Conservation (phyloP, 306 rosid species). For the Gleditsia sinensis region DNA sequence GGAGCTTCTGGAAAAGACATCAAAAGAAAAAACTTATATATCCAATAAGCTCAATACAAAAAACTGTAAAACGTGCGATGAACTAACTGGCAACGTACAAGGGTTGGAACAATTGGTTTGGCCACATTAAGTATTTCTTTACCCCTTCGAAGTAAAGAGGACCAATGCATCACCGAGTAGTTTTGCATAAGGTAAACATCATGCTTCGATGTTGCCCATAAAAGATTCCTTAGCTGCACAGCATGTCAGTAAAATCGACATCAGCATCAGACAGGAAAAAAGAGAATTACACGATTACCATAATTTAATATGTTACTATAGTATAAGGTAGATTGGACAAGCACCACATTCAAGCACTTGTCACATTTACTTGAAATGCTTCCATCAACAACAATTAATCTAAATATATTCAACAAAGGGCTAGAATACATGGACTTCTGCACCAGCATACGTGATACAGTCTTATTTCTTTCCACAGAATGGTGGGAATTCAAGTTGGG, state of each 20-base stretch:
- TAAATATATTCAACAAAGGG: not conserved
- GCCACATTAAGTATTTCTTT: constrained; percentile 82
- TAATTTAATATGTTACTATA: not conserved
- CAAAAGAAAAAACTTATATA: not conserved
- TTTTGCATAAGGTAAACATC: constrained; percentile 92
- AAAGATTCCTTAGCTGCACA: constrained; percentile 79
- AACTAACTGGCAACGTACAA: constrained; percentile 49
- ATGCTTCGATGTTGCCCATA: constrained; percentile 94
- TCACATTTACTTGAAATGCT: not conserved
- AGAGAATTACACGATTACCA: not conserved
- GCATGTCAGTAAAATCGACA: constrained; percentile 33
- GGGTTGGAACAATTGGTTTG: constrained; percentile 65
- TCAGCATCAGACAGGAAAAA: constrained; percentile 1
- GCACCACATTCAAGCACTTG: constrained; percentile 16
- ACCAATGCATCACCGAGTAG: constrained; percentile 92
- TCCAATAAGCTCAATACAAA: constrained; percentile 27
- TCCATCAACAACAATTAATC: not conserved
- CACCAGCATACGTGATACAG: not conserved
- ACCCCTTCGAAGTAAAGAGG: constrained; percentile 63
- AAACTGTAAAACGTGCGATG: not conserved
- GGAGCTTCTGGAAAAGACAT: constrained; percentile 46
- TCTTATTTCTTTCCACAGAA: constrained; percentile 6
- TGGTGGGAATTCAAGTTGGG: not conserved
- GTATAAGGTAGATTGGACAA: not conserved
- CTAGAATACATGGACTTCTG: not conserved